Conservation (phyloP, 2,329 filamentous ascomycete species). For the Metarhizium anisopliae region DNA sequence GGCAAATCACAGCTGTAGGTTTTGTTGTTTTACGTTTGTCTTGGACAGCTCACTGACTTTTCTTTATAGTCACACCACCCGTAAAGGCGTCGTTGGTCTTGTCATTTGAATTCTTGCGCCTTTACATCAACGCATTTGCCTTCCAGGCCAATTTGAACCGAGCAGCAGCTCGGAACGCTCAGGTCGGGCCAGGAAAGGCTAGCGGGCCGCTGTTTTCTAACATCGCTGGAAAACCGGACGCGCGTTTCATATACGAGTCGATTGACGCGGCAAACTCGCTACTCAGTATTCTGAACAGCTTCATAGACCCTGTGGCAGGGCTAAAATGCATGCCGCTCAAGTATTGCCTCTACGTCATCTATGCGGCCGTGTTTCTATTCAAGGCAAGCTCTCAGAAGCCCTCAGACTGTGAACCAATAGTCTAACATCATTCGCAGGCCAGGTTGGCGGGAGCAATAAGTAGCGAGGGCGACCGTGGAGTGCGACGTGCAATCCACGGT, state of each 20-base stretch:
- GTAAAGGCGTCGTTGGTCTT: constrained; percentile 60
- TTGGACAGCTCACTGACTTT: neutral
- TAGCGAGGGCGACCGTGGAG: constrained; percentile 42
- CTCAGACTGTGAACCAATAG: too few relatives aligned
- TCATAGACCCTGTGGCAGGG: constrained; percentile 47
- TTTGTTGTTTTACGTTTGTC: neutral
- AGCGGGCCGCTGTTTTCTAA: constrained; percentile 38
- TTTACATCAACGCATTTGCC: constrained; percentile 69
- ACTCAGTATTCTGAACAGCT: constrained; percentile 49
- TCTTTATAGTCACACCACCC: constrained; percentile 43
- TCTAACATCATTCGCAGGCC: constrained; percentile 24
- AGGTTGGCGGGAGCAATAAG: constrained; percentile 50
- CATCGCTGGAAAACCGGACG: constrained; percentile 51
- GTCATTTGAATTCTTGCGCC: constrained; percentile 62
- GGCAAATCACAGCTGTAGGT: constrained; percentile 54
- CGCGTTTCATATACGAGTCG: constrained; percentile 58
- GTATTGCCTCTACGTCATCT: constrained; percentile 54
- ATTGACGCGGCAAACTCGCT: constrained; percentile 56
- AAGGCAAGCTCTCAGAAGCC: constrained; percentile 34
- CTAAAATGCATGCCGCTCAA: constrained; percentile 56
- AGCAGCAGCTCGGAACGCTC: constrained; percentile 22
- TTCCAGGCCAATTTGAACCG: constrained; percentile 61
- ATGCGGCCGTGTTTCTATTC: constrained; percentile 56
- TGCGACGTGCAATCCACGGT: constrained; percentile 47
- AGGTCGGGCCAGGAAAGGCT: constrained; percentile 25